These are phyloP conservation scores for Tylopilus sp. DNA, from an alignment of 768 basidiomycete genomes.

Conservation along the genomic window DNA sequence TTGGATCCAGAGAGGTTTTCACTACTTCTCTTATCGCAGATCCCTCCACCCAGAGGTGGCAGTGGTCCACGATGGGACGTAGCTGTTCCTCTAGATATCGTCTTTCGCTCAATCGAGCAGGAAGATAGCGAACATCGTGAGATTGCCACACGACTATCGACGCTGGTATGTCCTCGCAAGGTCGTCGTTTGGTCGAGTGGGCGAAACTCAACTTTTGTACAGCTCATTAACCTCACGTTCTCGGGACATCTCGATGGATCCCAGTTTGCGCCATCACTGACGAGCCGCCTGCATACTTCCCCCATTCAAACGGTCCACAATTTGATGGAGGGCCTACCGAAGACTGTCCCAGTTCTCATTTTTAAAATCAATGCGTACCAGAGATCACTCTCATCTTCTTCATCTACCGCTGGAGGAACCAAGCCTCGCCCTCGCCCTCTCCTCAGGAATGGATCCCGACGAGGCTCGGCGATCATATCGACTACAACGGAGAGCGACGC, in stretches of 20 bases:
- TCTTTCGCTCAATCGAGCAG: slow-evolving; percentile 37
- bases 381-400: slow-evolving; percentile 32
- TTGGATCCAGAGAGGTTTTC: slow-evolving; percentile 40
- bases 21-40: slow-evolving; percentile 53
- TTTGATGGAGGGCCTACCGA: slow-evolving; percentile 37
- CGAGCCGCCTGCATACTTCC: slow-evolving; percentile 33
- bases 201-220: slow-evolving; percentile 1
- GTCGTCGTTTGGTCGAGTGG: neutral
- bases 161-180: slow-evolving; percentile 24
- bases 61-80: slow-evolving; percentile 53
- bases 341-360: slow-evolving; percentile 32
- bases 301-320: slow-evolving; percentile 27
- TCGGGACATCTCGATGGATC: slow-evolving; percentile 36
- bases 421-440: slow-evolving; percentile 35
- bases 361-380: slow-evolving; percentile 46
- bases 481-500: slow-evolving; percentile 7
- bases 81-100: slow-evolving; percentile 46
- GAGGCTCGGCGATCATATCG: slow-evolving; percentile 3
- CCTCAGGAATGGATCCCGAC: slow-evolving; percentile 20
- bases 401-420: slow-evolving; percentile 9
- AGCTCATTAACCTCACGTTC: slow-evolving; percentile 42
- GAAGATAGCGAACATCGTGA: slow-evolving; percentile 26
- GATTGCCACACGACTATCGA: slow-evolving; percentile 34
- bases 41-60: slow-evolving; percentile 51
- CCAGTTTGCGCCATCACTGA: slow-evolving; percentile 35